Evolutionary conservation across 2,329 filamentous ascomycete genomes (phyloP).

Genomic region (Aureobasidium mangrovei): DNA sequence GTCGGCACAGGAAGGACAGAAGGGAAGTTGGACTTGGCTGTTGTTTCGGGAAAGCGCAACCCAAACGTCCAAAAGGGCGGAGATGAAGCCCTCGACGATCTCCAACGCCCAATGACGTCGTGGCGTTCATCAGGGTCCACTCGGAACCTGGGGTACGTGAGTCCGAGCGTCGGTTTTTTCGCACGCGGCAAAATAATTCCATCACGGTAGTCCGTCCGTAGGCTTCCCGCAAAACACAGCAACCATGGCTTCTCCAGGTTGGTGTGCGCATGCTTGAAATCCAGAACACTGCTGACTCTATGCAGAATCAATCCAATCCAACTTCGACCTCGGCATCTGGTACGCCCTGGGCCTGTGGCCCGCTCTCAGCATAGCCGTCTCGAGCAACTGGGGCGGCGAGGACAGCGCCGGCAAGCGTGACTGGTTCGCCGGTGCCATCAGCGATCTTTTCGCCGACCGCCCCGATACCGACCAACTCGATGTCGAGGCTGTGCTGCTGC

Average conservation of each 20-base stretch:
- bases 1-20: no score
- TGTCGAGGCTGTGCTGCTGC: constrained; percentile 73
- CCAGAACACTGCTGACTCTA: background rate
- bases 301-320: constrained; percentile 17
- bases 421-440: constrained; percentile 86
- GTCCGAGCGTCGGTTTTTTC: constrained; percentile 2
- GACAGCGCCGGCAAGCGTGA: constrained; percentile 81
- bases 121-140: background rate
- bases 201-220: background rate
- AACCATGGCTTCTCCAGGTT: constrained; percentile 7
- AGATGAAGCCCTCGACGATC: background rate
- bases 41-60: background rate
- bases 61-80: background rate
- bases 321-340: constrained; percentile 75
- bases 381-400: constrained; percentile 80
- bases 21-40: background rate
- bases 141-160: background rate
- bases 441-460: constrained; percentile 60
- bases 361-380: constrained; percentile 75
- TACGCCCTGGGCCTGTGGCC: constrained; percentile 70
- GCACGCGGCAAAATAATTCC: background rate
- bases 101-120: background rate
- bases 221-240: background rate
- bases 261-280: background rate
- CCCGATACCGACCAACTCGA: constrained; percentile 65